Evolutionary conservation across 768 basidiomycete species (phyloP).

Genomic region (Termitomyces sp.): DNA sequence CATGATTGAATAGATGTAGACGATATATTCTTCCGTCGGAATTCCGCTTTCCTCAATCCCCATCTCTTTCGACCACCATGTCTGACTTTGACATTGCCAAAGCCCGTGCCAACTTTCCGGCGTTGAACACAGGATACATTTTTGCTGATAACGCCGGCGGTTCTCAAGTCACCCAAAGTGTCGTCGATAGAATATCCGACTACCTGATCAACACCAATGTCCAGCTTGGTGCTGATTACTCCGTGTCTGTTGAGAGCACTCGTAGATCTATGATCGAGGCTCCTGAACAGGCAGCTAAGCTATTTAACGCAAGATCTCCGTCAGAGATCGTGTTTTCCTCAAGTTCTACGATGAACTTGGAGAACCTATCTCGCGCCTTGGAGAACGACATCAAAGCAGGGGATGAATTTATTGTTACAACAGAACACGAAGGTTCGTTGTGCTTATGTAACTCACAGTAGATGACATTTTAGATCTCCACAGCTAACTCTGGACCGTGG

Average conservation of each 20-base stretch:
- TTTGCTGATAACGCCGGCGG: conserved; percentile 78
- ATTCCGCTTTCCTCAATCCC: not conserved
- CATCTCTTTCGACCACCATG: conserved; percentile 5
- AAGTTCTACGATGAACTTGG: conserved; percentile 63
- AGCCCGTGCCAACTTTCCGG: conserved; percentile 58
- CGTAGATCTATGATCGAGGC: conserved; percentile 42
- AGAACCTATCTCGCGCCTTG: conserved; percentile 61
- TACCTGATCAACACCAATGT: conserved; percentile 71
- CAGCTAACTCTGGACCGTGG: conserved; percentile 76
- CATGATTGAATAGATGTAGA: not conserved
- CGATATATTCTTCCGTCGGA: not conserved
- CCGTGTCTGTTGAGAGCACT: conserved; percentile 47
- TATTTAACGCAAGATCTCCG: conserved; percentile 59
- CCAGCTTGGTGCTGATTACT: conserved; percentile 68
- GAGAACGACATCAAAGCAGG: conserved; percentile 47
- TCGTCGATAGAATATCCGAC: conserved; percentile 55
- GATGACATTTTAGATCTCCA: not conserved
- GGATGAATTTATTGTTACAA: conserved; percentile 75
- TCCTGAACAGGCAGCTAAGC: conserved; percentile 41
- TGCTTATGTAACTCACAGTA: not conserved
- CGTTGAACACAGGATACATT: conserved; percentile 51
- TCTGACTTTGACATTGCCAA: conserved; percentile 37
- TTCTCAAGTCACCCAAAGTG: conserved; percentile 51
- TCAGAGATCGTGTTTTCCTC: conserved; percentile 64
- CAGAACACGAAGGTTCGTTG: conserved; percentile 68